Evolutionary conservation across 208 protist species (phyloP).

Genomic region (Crithidia expoeki): DNA sequence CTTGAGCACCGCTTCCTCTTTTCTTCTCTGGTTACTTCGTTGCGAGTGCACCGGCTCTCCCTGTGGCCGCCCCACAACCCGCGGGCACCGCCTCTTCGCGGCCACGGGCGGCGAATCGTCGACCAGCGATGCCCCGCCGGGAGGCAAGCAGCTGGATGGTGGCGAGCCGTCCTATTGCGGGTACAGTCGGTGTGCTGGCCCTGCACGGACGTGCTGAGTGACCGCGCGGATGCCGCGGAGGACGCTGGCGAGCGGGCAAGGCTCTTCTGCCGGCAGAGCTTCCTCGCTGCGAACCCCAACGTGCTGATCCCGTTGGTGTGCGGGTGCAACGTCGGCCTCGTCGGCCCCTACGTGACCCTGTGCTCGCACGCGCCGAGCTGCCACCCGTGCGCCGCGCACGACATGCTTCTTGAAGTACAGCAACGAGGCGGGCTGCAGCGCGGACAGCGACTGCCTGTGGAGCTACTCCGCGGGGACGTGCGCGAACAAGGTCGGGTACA

Average conservation of each 20-base stretch:
- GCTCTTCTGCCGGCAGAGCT: background rate
- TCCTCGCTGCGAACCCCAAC: background rate
- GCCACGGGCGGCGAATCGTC: background rate
- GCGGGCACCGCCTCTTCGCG: background rate
- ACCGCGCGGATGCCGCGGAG: background rate
- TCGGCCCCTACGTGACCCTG: constrained; percentile 43
- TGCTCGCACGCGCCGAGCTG: constrained; percentile 49
- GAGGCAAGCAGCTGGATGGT: background rate
- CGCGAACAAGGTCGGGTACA: constrained; percentile 52
- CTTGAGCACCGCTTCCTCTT: background rate
- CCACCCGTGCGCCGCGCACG: constrained; percentile 38
- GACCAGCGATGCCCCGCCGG: background rate
- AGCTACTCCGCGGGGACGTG: constrained; percentile 35
- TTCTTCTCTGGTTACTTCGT: too few species aligned
- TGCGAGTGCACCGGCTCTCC: too few species aligned
- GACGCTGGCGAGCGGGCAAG: background rate
- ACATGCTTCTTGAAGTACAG: constrained; percentile 43
- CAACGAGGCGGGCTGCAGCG: constrained; percentile 25
- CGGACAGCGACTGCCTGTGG: constrained; percentile 38
- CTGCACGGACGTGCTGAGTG: background rate
- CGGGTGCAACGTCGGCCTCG: constrained; percentile 53
- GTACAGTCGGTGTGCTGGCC: background rate
- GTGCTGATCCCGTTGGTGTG: constrained; percentile 23
- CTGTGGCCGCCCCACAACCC: background rate
- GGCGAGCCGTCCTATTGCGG: background rate